Conservation (phyloP, 1,139 yeast species). For the Sugiyamaella castrensis region DNA sequence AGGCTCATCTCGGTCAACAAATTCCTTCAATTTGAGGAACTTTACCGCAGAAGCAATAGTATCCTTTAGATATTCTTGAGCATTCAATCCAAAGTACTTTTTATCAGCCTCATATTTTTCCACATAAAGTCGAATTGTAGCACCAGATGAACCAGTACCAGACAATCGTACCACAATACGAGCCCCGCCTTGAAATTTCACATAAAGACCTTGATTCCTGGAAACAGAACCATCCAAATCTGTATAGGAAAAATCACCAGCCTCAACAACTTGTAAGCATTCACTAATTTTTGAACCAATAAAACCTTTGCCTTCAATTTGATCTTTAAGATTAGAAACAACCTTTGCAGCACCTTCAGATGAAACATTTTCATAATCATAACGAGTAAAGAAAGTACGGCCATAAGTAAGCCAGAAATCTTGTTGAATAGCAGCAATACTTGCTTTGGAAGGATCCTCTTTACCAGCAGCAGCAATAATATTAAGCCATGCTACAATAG, state of each 20-base stretch:
- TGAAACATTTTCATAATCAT: constrained; percentile 84
- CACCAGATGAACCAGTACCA: constrained; percentile 98
- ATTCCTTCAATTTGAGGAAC: constrained; percentile 69
- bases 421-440: constrained; percentile 76
- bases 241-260: constrained; percentile 88
- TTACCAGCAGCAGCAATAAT: constrained; percentile 74
- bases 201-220: constrained; percentile 84
- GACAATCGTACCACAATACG: constrained; percentile 88
- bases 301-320: constrained; percentile 44
- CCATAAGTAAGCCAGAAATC: constrained; percentile 93
- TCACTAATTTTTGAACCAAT: constrained; percentile 48
- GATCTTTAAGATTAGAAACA: constrained; percentile 53
- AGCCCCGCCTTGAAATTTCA: constrained; percentile 77
- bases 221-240: constrained; percentile 94
- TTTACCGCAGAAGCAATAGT: constrained; percentile 64
- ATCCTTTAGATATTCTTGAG: constrained; percentile 64
- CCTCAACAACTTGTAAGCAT: constrained; percentile 59
- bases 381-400: constrained; percentile 95
- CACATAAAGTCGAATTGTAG: constrained; percentile 89
- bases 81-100: constrained; percentile 48
- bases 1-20: constrained; percentile 80
- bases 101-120: constrained; percentile 75
- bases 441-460: constrained; percentile 50
- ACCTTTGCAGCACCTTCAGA: constrained; percentile 72
- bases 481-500: constrained; percentile 94